Base-by-base conservation (phyloP, 345 rosid species). In the Gossypium sturtianum region DNA sequence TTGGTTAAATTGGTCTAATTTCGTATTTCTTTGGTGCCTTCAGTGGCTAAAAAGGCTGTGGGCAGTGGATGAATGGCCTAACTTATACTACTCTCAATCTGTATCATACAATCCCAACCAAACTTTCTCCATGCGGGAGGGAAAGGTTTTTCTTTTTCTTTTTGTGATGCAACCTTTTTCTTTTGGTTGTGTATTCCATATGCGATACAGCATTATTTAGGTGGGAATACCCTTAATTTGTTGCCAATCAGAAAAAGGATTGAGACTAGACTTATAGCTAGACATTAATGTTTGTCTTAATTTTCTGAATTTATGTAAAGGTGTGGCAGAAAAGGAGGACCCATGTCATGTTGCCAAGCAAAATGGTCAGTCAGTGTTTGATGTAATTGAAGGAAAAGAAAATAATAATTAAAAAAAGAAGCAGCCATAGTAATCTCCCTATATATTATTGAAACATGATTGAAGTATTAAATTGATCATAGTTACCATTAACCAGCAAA, bases 301-400 rank as follows among this genome's bases (percentile, higher is more conserved):
- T 58, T 60, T 29, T 68, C 58, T 72, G 70, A 75, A 69, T 52
- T 34, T 45, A 59, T 51, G 72, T 12, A 45, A 53, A 56, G 63
- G 52, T 73, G 58, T 57, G 62, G 74, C 79, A 71, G 29, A 52
- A 56, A 70, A 76, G 77, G 68, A 76, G 77, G 71, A 74, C 77
- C 75, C 77, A 51, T 62, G 59, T 19, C 78, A 77, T 75, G 79
- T 68, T 83, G 56, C 15, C 7, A 3, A 61, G 34, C 71, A 76
- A 27, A 38, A 65, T 48, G 60, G 60, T 70, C 45, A 51, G 72
- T 3, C 7, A 4, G 60, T 29, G 25, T 52, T 71, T 19, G 41
- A 63, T 12, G 73, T 23, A 74, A 72, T 75, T 72, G 67, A 49
- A 25, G 74, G 25, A 60, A 67, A 60, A 60, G 17, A 23, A 27